Conservation (phyloP, 2,329 filamentous ascomycete species). For the Fusarium hainanense region DNA sequence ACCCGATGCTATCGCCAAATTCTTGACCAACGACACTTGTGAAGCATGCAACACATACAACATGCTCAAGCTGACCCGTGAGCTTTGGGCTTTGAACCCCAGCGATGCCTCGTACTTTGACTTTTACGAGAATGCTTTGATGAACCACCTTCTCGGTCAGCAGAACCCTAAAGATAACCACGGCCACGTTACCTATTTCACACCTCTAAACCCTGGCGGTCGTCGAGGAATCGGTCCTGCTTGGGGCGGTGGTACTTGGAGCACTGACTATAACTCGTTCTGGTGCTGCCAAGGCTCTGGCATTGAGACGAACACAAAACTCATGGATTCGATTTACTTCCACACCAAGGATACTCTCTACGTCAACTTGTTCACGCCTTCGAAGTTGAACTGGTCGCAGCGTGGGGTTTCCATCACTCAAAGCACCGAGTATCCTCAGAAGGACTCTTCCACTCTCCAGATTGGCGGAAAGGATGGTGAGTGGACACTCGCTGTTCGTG, state of each 20-base stretch:
- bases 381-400: slow-evolving; percentile 57
- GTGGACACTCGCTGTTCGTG: slow-evolving; percentile 55
- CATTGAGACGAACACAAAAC: slow-evolving; percentile 64
- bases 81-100: slow-evolving; percentile 60
- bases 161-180: slow-evolving; percentile 58
- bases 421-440: slow-evolving; percentile 56
- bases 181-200: slow-evolving; percentile 66
- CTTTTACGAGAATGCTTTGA: slow-evolving; percentile 62
- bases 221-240: slow-evolving; percentile 62
- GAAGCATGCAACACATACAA: slow-evolving; percentile 67
- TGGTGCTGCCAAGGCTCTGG: slow-evolving; percentile 66
- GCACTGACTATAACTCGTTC: slow-evolving; percentile 63
- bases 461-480: slow-evolving; percentile 51
- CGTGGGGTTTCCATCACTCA: slow-evolving; percentile 56
- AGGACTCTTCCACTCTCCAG: slow-evolving; percentile 54
- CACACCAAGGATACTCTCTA: slow-evolving; percentile 56
- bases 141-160: slow-evolving; percentile 63
- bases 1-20: slow-evolving; percentile 58
- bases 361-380: slow-evolving; percentile 62
- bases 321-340: slow-evolving; percentile 65
- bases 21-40: slow-evolving; percentile 58
- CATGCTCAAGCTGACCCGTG: slow-evolving; percentile 66
- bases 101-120: slow-evolving; percentile 58
- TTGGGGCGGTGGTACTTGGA: slow-evolving; percentile 66
- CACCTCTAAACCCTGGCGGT: slow-evolving; percentile 60